These are phyloP conservation scores for Geotrichum histeridarum DNA, from an alignment of 1,139 yeast genomes.

Conservation along the genomic window DNA sequence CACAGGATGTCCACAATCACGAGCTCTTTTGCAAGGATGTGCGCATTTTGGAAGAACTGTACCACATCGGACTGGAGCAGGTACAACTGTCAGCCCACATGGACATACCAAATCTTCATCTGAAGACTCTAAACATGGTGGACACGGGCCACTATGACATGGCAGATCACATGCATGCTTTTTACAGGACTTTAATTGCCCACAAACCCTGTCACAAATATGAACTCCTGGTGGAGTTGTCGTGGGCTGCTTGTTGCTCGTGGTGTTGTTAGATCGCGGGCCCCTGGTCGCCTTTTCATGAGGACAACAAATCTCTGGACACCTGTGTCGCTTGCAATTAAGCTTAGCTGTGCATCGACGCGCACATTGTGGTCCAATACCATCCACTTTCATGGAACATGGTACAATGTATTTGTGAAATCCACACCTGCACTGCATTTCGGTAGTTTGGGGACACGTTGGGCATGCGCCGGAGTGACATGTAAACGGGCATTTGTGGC, in stretches of 20 bases:
- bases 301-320: conserved; percentile 63
- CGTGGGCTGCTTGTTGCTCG: conserved; percentile 34
- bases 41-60: conserved; percentile 62
- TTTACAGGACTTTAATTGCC: conserved; percentile 63
- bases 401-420: conserved; percentile 53
- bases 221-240: conserved; percentile 41
- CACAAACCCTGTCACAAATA: conserved; percentile 69
- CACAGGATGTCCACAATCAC: conserved; percentile 68
- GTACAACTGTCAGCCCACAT: conserved; percentile 75
- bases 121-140: conserved; percentile 77
- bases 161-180: conserved; percentile 64
- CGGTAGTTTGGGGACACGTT: conserved; percentile 49
- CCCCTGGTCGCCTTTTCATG: conserved; percentile 61
- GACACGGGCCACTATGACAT: conserved; percentile 86
- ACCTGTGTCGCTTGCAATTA: conserved; percentile 79
- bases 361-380: conserved; percentile 57
- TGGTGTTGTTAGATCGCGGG: conserved; percentile 44
- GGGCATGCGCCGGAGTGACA: conserved; percentile 80
- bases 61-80: conserved; percentile 91
- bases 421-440: conserved; percentile 50
- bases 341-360: conserved; percentile 70
- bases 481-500: conserved; percentile 57
- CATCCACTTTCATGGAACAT: conserved; percentile 52
- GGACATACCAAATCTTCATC: conserved; percentile 76
- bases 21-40: conserved; percentile 58